phyloP scores from a whole-genome alignment of 2,329 filamentous ascomycete genomes.

The Monilinia polystroma region DNA sequence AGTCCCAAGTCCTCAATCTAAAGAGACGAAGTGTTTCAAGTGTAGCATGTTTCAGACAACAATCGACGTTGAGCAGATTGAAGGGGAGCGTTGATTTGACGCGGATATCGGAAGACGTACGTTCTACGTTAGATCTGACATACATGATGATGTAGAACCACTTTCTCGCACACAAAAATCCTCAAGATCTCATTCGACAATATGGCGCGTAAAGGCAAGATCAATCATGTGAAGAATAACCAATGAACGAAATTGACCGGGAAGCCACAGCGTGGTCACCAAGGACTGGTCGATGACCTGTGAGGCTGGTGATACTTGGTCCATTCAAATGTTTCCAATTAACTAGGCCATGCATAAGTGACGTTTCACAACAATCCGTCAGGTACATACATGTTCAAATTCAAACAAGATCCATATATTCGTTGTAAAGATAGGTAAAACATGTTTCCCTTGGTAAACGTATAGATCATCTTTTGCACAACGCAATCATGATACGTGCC shows the following conservation, averaged over 20 bases:
- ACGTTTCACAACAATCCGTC: constrained; percentile 9
- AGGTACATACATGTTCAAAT: neutral
- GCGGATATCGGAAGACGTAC: neutral
- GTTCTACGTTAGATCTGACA: neutral
- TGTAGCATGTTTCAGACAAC: constrained; percentile 11
- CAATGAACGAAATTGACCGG: neutral
- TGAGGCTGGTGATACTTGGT: constrained; percentile 17
- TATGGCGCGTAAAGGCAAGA: neutral
- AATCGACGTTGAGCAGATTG: neutral
- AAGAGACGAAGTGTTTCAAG: neutral
- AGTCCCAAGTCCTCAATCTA: neutral
- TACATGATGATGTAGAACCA: constrained; percentile 1
- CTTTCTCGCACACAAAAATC: neutral
- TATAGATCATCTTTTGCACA: constrained; percentile 7
- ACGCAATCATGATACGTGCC: constrained; percentile 16
- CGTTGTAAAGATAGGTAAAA: constrained; percentile 11
- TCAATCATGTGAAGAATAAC: neutral
- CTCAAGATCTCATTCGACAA: neutral
- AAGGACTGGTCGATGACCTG: constrained; percentile 3
- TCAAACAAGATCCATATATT: constrained; percentile 8
- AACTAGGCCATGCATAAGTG: constrained; percentile 14
- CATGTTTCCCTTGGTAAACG: neutral
- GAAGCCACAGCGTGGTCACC: constrained; percentile 15
- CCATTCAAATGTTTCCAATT: constrained; percentile 9
- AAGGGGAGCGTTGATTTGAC: neutral